Base-by-base conservation (phyloP, 2,329 filamentous ascomycete species). In the Fusarium xylarioides region DNA sequence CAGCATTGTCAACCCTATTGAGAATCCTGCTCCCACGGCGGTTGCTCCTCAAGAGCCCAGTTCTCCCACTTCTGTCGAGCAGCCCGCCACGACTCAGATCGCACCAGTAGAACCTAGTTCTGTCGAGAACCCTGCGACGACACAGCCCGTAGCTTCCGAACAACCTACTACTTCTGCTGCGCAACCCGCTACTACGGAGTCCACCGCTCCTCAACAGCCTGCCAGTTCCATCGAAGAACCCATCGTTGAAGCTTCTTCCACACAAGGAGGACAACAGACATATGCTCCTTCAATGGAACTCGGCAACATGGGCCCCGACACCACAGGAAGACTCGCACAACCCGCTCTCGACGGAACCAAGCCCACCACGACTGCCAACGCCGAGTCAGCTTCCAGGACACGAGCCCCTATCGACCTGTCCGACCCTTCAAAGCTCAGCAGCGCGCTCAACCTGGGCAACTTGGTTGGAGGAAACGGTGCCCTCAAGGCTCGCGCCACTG, bases 361-460 rank as follows among this genome's bases (percentile, higher is more conserved):
- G n/a, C 47, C 68, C 21, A 71, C 66, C 9, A 66, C 69, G 5
- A 71, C 68, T 8, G 71, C 77, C 23, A 71, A 77, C 12, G 66
- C 61, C 5, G 61, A 69, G 38, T 68, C 68, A 19, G 77, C 76
- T 6, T 66, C 76, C 14, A 69, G 49, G 11, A 56, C 62, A 7
- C 52, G 66, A 21, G 38, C 30, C 32, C 69, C 76, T 2, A 81
- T 86, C 63, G 79, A 86, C 67, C 66, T 86, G 14, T 82, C 80
- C 37, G 83, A 82, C 14, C 63, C 63, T 19, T 67, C 86, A 65
- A 80, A 78, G 11, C 78, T 87, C 53, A 83, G 79, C 73, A 87
- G 83, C 63, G 76, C 81, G 50, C 76, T 87, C 46, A 80, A 84
- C 55, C 77, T 88, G 16, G 86, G 86, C 35, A 86, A 83, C 62